Base-by-base conservation (phyloP, 1,284 basidiomycete genomes). In the Apiotrichum laibachii region DNA sequence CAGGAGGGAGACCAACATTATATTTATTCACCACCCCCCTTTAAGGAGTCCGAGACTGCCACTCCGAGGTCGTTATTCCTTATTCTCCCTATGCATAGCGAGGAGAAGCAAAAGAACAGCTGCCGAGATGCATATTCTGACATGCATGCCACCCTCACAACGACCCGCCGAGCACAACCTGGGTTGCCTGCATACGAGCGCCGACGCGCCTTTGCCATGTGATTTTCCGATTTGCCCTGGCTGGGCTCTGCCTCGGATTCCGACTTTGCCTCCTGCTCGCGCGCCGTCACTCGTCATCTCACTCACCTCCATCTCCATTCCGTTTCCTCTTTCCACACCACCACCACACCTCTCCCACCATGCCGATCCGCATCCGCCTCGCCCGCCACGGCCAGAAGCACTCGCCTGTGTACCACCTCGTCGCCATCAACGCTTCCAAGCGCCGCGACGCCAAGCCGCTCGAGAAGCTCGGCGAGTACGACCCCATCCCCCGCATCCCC, bases 381-480 rank as follows among this genome's bases (percentile, higher is more conserved):
- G 86, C 92, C 59, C 82, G 93, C 67, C 90, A 95, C 68, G 93
- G 93, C 69, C 82, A 80, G 57, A 83, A 84, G 56, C 86, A 92
- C 77, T 85, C 85, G 73, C 88, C 88, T 42, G 84, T 92, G 58
- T 90, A 91, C 77, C 92, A 94, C 75, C 78, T 97, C 60, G 77
- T 96, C 58, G 94, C 92, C 54, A 87, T 91, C 61, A 85, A 91
- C 73, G 82, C 86, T 55, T 81, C 84, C 56, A 85, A 86, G 64
- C 82, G 87, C 50, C 86, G 93, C 40, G 85, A 97, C 74, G 92
- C 88, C n/a, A 86, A 87, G 68, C 94, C 94, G 10, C 85, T 91
- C 63, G 94, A 98, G 78, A 85, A 89, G 56, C 81, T 98, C 44
- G 94, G 92, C 49, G 84, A 91, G 57, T 96, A 90, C 80, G 85